phyloP scores from a whole-genome alignment of 768 basidiomycete species.

The Lentinus tigrinus region DNA sequence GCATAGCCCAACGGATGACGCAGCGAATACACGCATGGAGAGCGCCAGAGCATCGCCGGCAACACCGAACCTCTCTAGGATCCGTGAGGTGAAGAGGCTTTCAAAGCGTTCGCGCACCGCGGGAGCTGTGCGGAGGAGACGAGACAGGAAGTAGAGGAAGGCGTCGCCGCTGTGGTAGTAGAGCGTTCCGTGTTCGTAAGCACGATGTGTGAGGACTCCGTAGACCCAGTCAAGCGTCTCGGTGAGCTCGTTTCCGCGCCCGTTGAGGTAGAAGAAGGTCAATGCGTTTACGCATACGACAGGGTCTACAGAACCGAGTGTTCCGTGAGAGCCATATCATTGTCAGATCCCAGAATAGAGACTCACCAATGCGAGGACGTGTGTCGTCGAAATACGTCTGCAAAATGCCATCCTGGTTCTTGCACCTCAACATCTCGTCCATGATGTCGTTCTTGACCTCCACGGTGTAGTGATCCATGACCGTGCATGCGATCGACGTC shows the following conservation, averaged over 20 bases:
- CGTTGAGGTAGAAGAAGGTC: conserved; percentile 45
- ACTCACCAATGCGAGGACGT: conserved; percentile 1
- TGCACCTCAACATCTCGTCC: conserved; percentile 50
- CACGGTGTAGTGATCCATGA: conserved; percentile 25
- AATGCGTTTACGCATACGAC: conserved; percentile 47
- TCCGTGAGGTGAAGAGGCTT: conserved; percentile 38
- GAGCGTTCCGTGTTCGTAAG: conserved; percentile 47
- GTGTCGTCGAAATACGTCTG: conserved; percentile 8
- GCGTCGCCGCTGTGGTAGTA: conserved; percentile 48
- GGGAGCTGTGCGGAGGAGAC: conserved; percentile 35
- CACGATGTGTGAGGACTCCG: conserved; percentile 45
- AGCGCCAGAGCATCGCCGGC: conserved; percentile 49
- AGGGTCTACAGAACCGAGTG: conserved; percentile 47
- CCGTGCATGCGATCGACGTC: conserved; percentile 50
- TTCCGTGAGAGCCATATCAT: too few species aligned
- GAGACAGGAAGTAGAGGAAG: conserved; percentile 46
- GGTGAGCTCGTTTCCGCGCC: conserved; percentile 40
- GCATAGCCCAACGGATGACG: conserved; percentile 37
- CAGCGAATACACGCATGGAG: conserved; percentile 47
- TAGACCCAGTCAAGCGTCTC: conserved; percentile 43
- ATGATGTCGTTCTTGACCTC: conserved; percentile 35
- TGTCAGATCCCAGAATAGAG: conserved; percentile 25
- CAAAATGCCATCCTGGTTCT: conserved; percentile 44
- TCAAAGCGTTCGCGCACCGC: conserved; percentile 23
- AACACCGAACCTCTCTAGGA: conserved; percentile 45